phyloP scores from a whole-genome alignment of 225 moss, liverwort and hornwort genomes.

The Physcomitrium patens region DNA sequence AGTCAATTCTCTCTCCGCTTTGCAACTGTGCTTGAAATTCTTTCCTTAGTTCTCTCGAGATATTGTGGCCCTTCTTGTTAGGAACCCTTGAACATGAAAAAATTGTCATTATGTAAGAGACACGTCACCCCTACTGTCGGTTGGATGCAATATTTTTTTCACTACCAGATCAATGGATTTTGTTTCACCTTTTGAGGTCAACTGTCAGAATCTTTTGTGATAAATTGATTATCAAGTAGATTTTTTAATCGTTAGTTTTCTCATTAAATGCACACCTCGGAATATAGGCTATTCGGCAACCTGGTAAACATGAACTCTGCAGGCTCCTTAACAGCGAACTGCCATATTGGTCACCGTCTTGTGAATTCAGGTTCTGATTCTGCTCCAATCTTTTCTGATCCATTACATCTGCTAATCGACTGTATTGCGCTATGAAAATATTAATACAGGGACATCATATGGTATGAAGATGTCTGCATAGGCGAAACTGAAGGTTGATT shows the following conservation, averaged over 20 bases:
- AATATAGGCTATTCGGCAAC: conserved; percentile 30
- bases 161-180: too few relatives aligned
- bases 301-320: conserved; percentile 64
- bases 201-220: background rate
- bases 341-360: conserved; percentile 83
- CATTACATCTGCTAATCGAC: background rate
- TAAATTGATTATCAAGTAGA: background rate
- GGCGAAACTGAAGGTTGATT: background rate
- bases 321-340: conserved; percentile 51
- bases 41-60: background rate
- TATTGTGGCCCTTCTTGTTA: background rate
- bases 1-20: background rate
- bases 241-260: background rate
- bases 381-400: background rate
- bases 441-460: too few relatives aligned
- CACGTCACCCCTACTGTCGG: too few relatives aligned
- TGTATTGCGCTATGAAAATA: background rate
- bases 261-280: conserved; percentile 16
- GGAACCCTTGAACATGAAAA: background rate
- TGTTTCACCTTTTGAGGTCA: background rate
- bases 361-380: conserved; percentile 59
- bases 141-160: too few relatives aligned
- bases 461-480: too few relatives aligned
- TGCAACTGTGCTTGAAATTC: background rate
- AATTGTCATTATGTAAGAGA: too few relatives aligned